These are phyloP conservation scores for Pleurotus giganteus DNA, from an alignment of 768 basidiomycete species.

Conservation along the genomic window DNA sequence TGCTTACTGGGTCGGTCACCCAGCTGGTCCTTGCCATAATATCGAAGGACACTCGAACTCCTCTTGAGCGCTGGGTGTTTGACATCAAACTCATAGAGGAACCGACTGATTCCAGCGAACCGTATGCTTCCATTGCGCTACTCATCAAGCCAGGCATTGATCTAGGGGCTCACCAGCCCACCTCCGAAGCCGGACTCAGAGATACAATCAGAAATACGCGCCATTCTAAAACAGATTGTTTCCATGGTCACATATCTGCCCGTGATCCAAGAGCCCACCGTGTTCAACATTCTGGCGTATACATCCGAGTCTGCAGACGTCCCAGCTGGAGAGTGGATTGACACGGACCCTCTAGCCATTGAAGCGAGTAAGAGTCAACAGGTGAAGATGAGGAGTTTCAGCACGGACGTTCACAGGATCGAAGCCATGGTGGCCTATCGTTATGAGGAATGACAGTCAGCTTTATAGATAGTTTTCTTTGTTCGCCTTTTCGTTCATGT, in stretches of 20 bases:
- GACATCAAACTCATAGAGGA: constrained; percentile 85
- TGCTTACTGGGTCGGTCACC: constrained; percentile 87
- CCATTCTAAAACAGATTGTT: constrained; percentile 97
- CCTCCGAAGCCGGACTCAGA: constrained; percentile 77
- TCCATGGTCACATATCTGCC: constrained; percentile 96
- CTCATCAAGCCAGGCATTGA: not conserved
- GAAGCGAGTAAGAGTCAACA: constrained; percentile 92
- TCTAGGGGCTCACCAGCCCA: constrained; percentile 31
- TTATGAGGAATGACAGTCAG: constrained; percentile 52
- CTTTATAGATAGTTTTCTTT: not conserved
- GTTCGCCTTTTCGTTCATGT: not conserved
- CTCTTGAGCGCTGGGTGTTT: constrained; percentile 98
- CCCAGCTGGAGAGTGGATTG: constrained; percentile 92
- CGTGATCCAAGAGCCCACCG: constrained; percentile 89
- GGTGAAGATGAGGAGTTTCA: constrained; percentile 94
- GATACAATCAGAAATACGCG: constrained; percentile 96
- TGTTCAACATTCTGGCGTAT: constrained; percentile 98
- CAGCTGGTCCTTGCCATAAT: constrained; percentile 96
- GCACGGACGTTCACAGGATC: constrained; percentile 96
- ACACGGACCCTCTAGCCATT: constrained; percentile 89
- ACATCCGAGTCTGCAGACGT: constrained; percentile 90
- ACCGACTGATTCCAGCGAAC: constrained; percentile 43
- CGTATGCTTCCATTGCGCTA: constrained; percentile 38
- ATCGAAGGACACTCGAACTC: constrained; percentile 87
- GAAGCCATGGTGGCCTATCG: constrained; percentile 98